A percentile compares a stretch with the other conserved stretches of the same genome.
Conservation (phyloP, 2,329 filamentous ascomycete genomes). For the Xylariaceae sp. region DNA sequence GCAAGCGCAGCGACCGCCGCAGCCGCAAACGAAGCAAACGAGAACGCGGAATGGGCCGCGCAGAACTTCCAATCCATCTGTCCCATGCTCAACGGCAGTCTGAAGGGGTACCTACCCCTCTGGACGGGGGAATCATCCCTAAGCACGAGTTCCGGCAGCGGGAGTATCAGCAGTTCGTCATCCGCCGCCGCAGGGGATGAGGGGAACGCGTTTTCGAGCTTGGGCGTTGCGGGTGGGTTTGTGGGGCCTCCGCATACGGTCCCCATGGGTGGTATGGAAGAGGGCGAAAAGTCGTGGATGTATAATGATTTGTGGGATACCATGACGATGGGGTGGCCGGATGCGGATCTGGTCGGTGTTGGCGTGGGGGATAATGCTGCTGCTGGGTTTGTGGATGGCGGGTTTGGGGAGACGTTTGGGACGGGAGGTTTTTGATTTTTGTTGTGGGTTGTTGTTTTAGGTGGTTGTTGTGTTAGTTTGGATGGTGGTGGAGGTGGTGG, state of each 20-base stretch:
- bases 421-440: not conserved
- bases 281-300: slow-evolving; percentile 13
- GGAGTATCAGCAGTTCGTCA: not conserved
- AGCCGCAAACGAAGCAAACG: not conserved
- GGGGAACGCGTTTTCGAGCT: too few relatives aligned
- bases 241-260: too few relatives aligned
- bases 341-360: slow-evolving; percentile 14
- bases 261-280: not conserved
- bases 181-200: too few relatives aligned
- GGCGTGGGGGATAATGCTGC: slow-evolving; percentile 12
- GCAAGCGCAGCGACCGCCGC: not conserved
- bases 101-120: slow-evolving; percentile 41
- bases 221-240: too few relatives aligned
- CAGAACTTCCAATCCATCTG: slow-evolving; percentile 32
- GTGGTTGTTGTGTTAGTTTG: too few relatives aligned
- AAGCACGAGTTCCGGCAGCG: too few relatives aligned
- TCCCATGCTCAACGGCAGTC: slow-evolving; percentile 48
- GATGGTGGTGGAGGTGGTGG: too few relatives aligned
- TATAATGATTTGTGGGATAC: slow-evolving; percentile 26
- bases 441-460: too few relatives aligned
- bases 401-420: slow-evolving; percentile 5
- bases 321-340: slow-evolving; percentile 27
- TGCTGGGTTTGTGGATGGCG: slow-evolving; percentile 6
- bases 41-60: slow-evolving; percentile 11
- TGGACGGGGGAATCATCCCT: slow-evolving; percentile 31